Evolutionary conservation across 345 rosid species (phyloP).

Genomic region (Passiflora organensis): DNA sequence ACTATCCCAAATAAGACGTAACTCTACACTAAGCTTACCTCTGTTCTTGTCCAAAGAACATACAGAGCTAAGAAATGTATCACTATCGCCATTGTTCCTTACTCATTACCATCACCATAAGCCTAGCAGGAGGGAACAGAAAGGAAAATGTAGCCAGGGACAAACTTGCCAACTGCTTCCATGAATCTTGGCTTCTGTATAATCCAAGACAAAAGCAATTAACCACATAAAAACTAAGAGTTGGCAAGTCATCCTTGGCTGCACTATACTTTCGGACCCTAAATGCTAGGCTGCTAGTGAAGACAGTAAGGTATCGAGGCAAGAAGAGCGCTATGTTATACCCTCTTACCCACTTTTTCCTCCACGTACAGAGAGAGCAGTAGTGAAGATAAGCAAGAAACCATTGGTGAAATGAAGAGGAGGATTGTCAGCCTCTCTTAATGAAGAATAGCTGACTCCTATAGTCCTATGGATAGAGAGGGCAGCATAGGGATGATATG

Average conservation of each 20-base stretch:
- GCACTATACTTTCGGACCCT: constrained; percentile 23
- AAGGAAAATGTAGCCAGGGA: constrained; percentile 44
- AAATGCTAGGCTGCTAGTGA: constrained; percentile 26
- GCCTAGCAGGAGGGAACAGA: constrained; percentile 35
- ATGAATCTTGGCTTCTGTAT: too few species aligned
- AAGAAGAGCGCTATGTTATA: too few species aligned
- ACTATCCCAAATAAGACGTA: too few species aligned
- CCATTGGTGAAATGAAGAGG: neutral
- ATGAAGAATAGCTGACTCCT: constrained; percentile 14
- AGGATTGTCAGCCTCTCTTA: neutral
- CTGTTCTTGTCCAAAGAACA: too few species aligned
- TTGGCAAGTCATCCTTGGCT: constrained; percentile 72
- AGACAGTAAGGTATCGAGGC: neutral
- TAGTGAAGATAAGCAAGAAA: neutral
- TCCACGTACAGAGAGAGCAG: neutral
- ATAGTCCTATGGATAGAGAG: too few species aligned
- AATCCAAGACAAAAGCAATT: too few species aligned
- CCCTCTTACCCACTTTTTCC: too few species aligned
- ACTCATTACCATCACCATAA: constrained; percentile 15
- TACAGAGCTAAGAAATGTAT: too few species aligned
- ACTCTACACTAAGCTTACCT: too few species aligned
- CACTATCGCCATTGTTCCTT: too few species aligned
- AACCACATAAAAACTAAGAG: neutral
- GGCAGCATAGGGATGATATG: neutral
- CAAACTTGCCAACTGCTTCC: constrained; percentile 33